Evolutionary conservation across 805 yeast genomes (phyloP), one percentile per base, ranked within the genome.

Genomic region (Candida dajiaensis): DNA sequence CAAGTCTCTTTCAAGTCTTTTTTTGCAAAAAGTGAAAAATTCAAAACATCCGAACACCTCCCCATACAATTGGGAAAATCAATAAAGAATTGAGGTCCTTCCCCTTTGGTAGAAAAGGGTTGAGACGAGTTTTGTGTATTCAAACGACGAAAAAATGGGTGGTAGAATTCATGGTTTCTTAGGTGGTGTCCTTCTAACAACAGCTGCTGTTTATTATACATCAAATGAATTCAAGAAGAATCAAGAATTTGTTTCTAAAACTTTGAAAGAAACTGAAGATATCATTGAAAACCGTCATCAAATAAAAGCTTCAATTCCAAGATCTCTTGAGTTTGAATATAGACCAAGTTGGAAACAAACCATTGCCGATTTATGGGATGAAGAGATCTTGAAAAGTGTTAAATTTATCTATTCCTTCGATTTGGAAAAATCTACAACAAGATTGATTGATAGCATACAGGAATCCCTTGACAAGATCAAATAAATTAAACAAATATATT

Each of bases 311-410:
- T 70, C 77, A 28, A 67, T 70, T 29, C 77, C 76, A 51, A 65
- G 74, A 23, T 58, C 69, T 7, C 66, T 72, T 44, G 73, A 74
- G 26, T 59, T 69, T 40, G 59, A 69, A 19, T 78, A 78, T 48
- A 64, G 69, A 47, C 67, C 73, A 25, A 72, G 85, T 26, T 64
- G 69, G 28, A 57, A 57, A 10, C 89, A 87, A 62, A 82, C 89
- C 0, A 69, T 77, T 50, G 84, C 81, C 53, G 95, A 86, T 57
- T 71, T 85, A 38, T 86, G 95, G 95, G 83, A 86, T 59, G 80
- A 77, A 40, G 90, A 85, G 60, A 74, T 86, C 45, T 72, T 83
- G 47, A 70, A 68, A 39, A 74, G 76, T 48, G 86, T 81, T 20
- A 79, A 80, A 53, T 82, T 85, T 77, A 54, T 84, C 13, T 84